Evolutionary conservation across 768 basidiomycete species (phyloP).

Genomic region (Suillus spraguei): DNA sequence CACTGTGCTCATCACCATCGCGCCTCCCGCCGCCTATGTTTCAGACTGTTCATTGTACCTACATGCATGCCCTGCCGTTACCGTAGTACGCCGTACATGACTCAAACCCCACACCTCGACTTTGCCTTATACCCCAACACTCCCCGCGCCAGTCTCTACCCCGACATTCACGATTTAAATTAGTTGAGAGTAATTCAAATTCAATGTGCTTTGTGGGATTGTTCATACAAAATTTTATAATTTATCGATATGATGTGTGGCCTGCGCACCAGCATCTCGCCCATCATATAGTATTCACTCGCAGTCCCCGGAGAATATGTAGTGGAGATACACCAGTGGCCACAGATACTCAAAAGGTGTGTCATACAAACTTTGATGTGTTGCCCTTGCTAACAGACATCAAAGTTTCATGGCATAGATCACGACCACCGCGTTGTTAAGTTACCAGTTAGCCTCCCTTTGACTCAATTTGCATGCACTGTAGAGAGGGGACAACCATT

Average conservation of each 20-base stretch:
- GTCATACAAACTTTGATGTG: background rate
- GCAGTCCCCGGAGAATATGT: background rate
- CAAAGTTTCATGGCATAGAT: background rate
- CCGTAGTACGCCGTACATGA: too few relatives aligned
- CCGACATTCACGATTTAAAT: background rate
- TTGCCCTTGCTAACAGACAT: background rate
- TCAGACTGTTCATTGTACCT: too few relatives aligned
- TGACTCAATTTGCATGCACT: background rate
- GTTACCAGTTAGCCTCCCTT: background rate
- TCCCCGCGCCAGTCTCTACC: background rate
- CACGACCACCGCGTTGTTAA: background rate
- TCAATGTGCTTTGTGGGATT: background rate
- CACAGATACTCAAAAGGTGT: background rate
- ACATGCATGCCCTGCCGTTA: too few relatives aligned
- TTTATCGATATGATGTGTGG: background rate
- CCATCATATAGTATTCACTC: background rate
- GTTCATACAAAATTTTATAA: background rate
- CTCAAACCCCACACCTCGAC: background rate
- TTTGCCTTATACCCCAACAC: background rate
- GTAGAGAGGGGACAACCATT: background rate
- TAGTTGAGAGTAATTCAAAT: background rate
- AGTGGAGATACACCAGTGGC: background rate
- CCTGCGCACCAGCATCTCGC: background rate
- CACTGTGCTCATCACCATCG: too few relatives aligned
- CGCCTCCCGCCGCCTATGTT: too few relatives aligned